phyloP scores from a whole-genome alignment of 2,329 filamentous ascomycete genomes.

The Chaetomium globosum region DNA sequence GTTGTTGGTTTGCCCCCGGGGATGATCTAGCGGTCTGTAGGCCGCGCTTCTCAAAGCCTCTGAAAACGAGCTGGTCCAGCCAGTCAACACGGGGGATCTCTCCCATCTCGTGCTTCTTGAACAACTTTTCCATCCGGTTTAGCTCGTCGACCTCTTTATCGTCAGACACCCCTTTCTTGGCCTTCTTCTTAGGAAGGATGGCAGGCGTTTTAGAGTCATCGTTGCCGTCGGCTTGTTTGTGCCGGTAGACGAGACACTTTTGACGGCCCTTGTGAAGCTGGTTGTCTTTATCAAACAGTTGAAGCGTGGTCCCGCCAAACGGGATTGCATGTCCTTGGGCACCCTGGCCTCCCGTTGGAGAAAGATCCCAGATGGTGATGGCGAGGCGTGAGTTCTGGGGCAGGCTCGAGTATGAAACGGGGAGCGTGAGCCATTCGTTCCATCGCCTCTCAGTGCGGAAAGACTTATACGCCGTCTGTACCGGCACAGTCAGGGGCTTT shows the following conservation, averaged over 20 bases:
- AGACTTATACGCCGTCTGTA: constrained; percentile 89
- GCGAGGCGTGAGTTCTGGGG: constrained; percentile 82
- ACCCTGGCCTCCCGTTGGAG: constrained; percentile 71
- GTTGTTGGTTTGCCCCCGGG: constrained; percentile 59
- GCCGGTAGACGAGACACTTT: constrained; percentile 83
- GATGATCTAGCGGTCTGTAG: constrained; percentile 65
- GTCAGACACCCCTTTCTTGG: constrained; percentile 53
- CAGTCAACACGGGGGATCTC: constrained; percentile 92
- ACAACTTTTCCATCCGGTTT: constrained; percentile 81
- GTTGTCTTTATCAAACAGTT: constrained; percentile 90
- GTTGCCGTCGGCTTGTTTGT: constrained; percentile 82
- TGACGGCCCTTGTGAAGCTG: constrained; percentile 89
- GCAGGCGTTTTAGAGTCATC: constrained; percentile 79
- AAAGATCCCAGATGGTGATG: constrained; percentile 94
- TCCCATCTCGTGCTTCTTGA: constrained; percentile 98
- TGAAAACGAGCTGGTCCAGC: constrained; percentile 93
- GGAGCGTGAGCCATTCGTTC: constrained; percentile 95
- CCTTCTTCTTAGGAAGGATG: constrained; percentile 57
- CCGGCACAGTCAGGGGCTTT: constrained; percentile 87
- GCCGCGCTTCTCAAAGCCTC: constrained; percentile 79
- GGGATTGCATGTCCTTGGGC: constrained; percentile 78
- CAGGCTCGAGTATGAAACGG: constrained; percentile 79
- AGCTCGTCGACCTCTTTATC: constrained; percentile 80
- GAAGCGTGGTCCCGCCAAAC: constrained; percentile 90
- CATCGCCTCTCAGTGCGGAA: constrained; percentile 78